Conservation (phyloP, 1,139 yeast species). For the Nakaseomyces kungkrabaensis region DNA sequence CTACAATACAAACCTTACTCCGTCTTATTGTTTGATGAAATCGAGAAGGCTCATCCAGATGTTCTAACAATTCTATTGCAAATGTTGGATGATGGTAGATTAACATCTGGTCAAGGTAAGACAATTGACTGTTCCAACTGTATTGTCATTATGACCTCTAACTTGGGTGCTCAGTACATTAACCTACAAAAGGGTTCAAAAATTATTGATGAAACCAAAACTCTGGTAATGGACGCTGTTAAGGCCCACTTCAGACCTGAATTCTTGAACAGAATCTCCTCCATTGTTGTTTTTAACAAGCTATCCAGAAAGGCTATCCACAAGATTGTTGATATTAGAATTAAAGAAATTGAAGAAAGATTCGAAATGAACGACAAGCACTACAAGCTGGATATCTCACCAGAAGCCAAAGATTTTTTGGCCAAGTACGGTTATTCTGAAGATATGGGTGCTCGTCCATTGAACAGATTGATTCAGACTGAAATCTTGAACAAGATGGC, state of each 20-base stretch:
- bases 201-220: slow-evolving; percentile 57
- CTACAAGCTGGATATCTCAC: slow-evolving; percentile 57
- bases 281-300: slow-evolving; percentile 86
- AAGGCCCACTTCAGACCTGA: slow-evolving; percentile 93
- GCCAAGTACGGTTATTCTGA: slow-evolving; percentile 81
- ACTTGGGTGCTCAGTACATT: slow-evolving; percentile 89
- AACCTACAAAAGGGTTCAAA: slow-evolving; percentile 56
- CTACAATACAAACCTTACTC: slow-evolving; percentile 88
- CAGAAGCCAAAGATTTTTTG: slow-evolving; percentile 69
- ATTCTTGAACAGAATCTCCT: slow-evolving; percentile 88
- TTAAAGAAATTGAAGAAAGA: slow-evolving; percentile 74
- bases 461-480: slow-evolving; percentile 84
- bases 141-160: slow-evolving; percentile 92
- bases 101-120: slow-evolving; percentile 90
- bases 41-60: slow-evolving; percentile 98
- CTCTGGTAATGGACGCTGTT: slow-evolving; percentile 77
- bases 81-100: slow-evolving; percentile 91
- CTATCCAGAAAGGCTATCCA: slow-evolving; percentile 84
- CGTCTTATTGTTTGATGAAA: slow-evolving; percentile 89
- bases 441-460: slow-evolving; percentile 95
- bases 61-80: slow-evolving; percentile 86
- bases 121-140: slow-evolving; percentile 87
- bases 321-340: slow-evolving; percentile 79
- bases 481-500: slow-evolving; percentile 85
- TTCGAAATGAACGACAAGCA: slow-evolving; percentile 77